Evolutionary conservation across 2,329 filamentous ascomycete genomes (phyloP).

Genomic region (Emmonsiellopsis sp.): DNA sequence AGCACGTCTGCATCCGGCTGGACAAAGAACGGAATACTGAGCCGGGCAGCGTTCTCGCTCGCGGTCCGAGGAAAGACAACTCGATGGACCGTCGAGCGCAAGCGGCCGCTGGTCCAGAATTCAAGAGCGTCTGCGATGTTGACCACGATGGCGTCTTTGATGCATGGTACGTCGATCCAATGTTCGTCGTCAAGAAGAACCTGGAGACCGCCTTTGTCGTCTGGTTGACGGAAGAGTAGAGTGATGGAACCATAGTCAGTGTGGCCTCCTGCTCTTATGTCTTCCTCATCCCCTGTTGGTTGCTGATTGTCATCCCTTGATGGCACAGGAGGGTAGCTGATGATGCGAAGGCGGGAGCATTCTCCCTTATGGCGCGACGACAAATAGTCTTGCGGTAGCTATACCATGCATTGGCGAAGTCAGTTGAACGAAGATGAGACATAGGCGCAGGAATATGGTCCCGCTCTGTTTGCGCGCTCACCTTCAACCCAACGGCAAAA

Average conservation of each 20-base stretch:
- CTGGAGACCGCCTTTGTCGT: slow-evolving; percentile 76
- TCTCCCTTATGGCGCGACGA: not conserved
- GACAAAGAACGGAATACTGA: slow-evolving; percentile 1
- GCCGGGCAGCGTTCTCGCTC: not conserved
- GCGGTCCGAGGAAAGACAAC: not conserved
- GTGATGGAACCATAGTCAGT: slow-evolving; percentile 68
- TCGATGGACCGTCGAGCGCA: not conserved
- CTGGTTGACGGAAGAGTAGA: slow-evolving; percentile 65
- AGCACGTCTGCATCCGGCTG: not conserved
- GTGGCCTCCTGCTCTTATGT: slow-evolving; percentile 81
- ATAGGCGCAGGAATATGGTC: too few relatives aligned
- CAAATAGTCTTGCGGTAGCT: not conserved
- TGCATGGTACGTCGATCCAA: slow-evolving; percentile 60
- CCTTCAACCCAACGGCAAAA: not conserved
- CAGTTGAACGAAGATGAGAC: not conserved
- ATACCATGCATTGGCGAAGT: not conserved
- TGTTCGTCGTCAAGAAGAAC: slow-evolving; percentile 51
- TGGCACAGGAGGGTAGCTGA: not conserved
- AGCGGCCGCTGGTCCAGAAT: not conserved
- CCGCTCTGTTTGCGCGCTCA: not conserved
- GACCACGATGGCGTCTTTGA: slow-evolving; percentile 25
- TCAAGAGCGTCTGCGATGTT: not conserved
- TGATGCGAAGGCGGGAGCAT: not conserved
- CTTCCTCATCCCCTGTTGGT: slow-evolving; percentile 19
- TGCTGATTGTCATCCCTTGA: not conserved